Conservation (phyloP, 1,284 basidiomycete species). For the Apiotrichum sp. region DNA sequence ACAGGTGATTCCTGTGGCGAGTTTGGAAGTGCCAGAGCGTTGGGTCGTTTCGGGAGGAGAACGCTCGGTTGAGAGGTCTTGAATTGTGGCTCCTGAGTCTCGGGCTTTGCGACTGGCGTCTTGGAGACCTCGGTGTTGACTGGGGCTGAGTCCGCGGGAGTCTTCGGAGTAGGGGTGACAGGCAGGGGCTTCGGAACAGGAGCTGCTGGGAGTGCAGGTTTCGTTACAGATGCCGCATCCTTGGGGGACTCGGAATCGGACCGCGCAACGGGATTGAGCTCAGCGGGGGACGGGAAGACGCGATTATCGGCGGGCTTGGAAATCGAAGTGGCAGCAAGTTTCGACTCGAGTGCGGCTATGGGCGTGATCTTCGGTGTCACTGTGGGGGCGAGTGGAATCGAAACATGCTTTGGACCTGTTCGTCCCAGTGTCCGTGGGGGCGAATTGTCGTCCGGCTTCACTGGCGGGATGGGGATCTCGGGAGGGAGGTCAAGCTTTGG, state of each 20-base stretch:
- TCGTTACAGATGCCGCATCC: too few relatives aligned
- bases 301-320: neutral
- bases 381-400: neutral
- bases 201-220: too few relatives aligned
- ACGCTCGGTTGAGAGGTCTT: neutral
- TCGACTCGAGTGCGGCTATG: neutral
- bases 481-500: constrained; percentile 12
- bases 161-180: too few relatives aligned
- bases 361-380: neutral
- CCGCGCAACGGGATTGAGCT: neutral
- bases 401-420: neutral
- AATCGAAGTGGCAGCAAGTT: neutral
- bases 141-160: too few relatives aligned
- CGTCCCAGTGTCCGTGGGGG: neutral
- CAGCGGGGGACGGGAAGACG: neutral
- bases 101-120: neutral
- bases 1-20: neutral
- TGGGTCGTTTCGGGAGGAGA: neutral
- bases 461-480: constrained; percentile 2
- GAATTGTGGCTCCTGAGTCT: neutral
- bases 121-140: neutral
- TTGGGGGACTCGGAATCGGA: too few relatives aligned
- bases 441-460: neutral
- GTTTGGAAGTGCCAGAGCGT: constrained; percentile 9
- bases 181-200: too few relatives aligned